Base-by-base conservation (phyloP, 1,284 basidiomycete genomes). In the Malassezia caprae region DNA sequence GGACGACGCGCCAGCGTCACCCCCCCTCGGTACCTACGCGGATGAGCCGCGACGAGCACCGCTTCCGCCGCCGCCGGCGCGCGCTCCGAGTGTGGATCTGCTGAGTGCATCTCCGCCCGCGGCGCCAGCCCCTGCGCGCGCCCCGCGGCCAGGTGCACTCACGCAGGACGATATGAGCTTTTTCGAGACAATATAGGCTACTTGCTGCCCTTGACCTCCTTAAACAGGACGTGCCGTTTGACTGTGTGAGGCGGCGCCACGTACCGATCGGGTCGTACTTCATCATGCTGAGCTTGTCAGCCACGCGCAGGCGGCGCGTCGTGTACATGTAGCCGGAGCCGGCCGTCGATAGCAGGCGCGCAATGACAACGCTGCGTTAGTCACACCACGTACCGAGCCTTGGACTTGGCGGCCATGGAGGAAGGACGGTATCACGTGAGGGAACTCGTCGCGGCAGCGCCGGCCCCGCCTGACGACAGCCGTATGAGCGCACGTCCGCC, bases 211-310 rank as follows among this genome's bases (percentile, higher is more conserved):
- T 68, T 67, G 30, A 56, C 63, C 37, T 72, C 69, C 47, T 67
- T 61, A 51, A 72, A 72, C 8, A 72, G 59, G 21, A 72, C 69
- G 37, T 72, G 69, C 46, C 64, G 68, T 51, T 66, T 62, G 35
- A 72, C 69, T 72, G 53, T 30, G 44, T 35, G n/a, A 30, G 35
- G 8, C 10, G 28, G 24, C 21, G 24, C 53, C 48, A 64, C 64
- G 51, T 58, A 73, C 71, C 65, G 48, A 62, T 62, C n/a, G 71
- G 71, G 34, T 73, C 71, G 56, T 72, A 73, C 58, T 73, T 73
- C 61, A 69, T 69, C 68, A 72, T 63, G 40, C 60, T 61, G 31
- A 73, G 61, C 45, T 51, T 57, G 19, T 72, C 69, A 7, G 63
- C 62, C 1, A 65, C 58, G 34, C 71, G 61, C 31, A 63, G 59